Evolutionary conservation across 257 asterid genomes (phyloP), one percentile per base, ranked within the genome.

Genomic region (Plantago ovata): DNA sequence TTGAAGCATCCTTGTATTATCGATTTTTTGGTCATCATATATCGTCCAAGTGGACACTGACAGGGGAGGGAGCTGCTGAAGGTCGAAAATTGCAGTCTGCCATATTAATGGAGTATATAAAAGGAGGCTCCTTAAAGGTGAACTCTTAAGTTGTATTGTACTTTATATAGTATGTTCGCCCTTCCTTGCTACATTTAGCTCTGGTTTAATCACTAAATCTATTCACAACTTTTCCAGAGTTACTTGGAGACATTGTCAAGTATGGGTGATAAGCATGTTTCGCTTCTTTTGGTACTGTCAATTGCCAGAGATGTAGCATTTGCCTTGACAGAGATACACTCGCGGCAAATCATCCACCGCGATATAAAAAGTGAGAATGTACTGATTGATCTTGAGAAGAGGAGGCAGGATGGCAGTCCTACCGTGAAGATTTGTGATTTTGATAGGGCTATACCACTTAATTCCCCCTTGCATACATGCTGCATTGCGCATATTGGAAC

Each of bases 61-160:
- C 84, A 7, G 71, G 69, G 10, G 81, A 86, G 49, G 93, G 84
- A 61, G 69, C 69, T 58, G 70, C 76, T 47, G 84, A 78, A 60
- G 60, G 68, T 7, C 95, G 94, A 38, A 60, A 66, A 58, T 53
- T 93, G 57, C 87, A 77, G 62, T 84, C 95, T 42, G 82, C 87
- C 60, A 80, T 89, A 66, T 68, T 84, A 56, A 93, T 89, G 97
- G 98, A 93, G 72, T 75, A 84, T 69, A 68, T 93, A 15, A 71
- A 84, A 75, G 98, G 98, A 78, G 98, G 97, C 59, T 89, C 98
- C 57, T 65, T 89, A 45, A 88, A 64, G 95, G 98, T 89, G 62
- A 65, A 39, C 11, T 72, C 58, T 70, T 56, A 36, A 45, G 13
- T 66, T 56, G 46, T 12, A 1, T 32, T 21, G n/a, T n/a, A n/a